A percentile compares a stretch with the other conserved stretches of the same genome.
These are phyloP conservation scores for Phytophthora lateralis DNA, from an alignment of 352 stramenopile species.

Conservation along the genomic window DNA sequence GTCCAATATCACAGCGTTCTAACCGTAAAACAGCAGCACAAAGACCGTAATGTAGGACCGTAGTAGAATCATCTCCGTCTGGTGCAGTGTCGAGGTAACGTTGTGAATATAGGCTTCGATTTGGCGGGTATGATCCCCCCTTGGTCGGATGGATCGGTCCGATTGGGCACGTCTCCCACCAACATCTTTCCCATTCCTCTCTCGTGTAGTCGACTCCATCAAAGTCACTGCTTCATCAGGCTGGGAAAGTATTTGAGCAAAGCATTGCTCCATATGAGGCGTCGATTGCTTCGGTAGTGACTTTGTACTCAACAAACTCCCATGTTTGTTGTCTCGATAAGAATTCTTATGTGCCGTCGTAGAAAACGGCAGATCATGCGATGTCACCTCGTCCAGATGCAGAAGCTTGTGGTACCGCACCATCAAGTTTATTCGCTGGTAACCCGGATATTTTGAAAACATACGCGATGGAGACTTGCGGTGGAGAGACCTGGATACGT, in stretches of 20 bases:
- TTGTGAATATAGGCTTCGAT: slow-evolving; percentile 16
- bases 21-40: slow-evolving; percentile 7
- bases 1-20: background rate
- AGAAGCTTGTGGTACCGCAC: slow-evolving; percentile 1
- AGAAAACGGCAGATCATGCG: background rate
- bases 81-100: slow-evolving; percentile 19
- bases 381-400: background rate
- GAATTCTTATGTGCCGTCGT: background rate
- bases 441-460: slow-evolving; percentile 27
- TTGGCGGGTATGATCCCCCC: background rate
- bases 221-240: background rate
- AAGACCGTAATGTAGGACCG: slow-evolving; percentile 34
- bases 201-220: background rate
- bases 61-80: slow-evolving; percentile 38
- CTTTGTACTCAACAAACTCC: slow-evolving; percentile 9
- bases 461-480: slow-evolving; percentile 10
- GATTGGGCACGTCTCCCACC: background rate
- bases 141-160: background rate
- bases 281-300: slow-evolving; percentile 7
- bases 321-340: background rate
- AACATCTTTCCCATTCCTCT: background rate
- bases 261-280: background rate
- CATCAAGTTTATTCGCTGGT: slow-evolving; percentile 14
- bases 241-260: background rate
- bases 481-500: slow-evolving; percentile 17